These are phyloP conservation scores for Echinosophora koreensis DNA, from an alignment of 306 rosid genomes.

Conservation along the genomic window DNA sequence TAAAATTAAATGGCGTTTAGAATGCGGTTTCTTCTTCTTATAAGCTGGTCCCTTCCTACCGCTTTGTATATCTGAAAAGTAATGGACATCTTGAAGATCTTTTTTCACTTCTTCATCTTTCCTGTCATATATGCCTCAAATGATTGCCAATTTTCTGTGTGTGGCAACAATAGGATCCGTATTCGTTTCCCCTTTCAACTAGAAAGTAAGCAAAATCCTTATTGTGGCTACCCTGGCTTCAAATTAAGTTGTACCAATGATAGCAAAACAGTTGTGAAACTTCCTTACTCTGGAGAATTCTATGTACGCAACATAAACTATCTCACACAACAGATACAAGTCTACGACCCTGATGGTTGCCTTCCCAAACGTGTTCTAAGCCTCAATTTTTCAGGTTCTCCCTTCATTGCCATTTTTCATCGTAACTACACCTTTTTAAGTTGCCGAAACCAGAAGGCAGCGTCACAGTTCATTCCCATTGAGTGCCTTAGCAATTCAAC, in stretches of 20 bases:
- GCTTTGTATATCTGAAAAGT: conserved; percentile 34
- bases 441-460: conserved; percentile 56
- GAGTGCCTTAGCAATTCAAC: conserved; percentile 74
- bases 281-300: conserved; percentile 67
- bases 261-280: conserved; percentile 50
- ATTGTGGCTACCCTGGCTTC: conserved; percentile 84
- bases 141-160: conserved; percentile 54
- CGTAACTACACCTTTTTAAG: conserved; percentile 67
- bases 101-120: conserved; percentile 52
- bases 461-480: conserved; percentile 56
- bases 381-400: conserved; percentile 67
- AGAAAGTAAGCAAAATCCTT: conserved; percentile 39
- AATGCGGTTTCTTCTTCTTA: conserved; percentile 35
- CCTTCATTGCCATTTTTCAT: conserved; percentile 53
- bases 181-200: conserved; percentile 79
- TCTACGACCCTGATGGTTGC: conserved; percentile 68
- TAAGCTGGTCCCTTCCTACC: conserved; percentile 29
- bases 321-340: conserved; percentile 57
- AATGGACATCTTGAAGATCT: conserved; percentile 56
- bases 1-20: conserved; percentile 30
- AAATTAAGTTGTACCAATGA: conserved; percentile 56
- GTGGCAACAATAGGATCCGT: conserved; percentile 44
- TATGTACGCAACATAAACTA: conserved; percentile 65
- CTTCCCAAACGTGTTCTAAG: conserved; percentile 64
- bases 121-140: conserved; percentile 48